Percentiles rank a stretch among this genome's conserved stretches.
phyloP scores from a whole-genome alignment of 2,329 filamentous ascomycete genomes.

The Onygenales sp. region DNA sequence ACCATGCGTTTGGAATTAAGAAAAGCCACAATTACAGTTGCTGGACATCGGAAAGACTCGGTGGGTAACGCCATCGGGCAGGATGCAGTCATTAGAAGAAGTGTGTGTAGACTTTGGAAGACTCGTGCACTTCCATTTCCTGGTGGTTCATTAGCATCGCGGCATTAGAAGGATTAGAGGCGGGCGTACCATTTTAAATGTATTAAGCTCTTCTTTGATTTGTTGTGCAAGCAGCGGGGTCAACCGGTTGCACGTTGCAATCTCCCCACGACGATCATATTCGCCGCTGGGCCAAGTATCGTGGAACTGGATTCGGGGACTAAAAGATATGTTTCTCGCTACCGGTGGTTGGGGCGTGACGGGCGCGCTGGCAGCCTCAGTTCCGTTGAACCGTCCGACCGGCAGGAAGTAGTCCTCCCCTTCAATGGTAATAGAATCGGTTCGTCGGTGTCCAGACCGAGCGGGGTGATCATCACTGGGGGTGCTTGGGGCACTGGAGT shows the following conservation, averaged over 20 bases:
- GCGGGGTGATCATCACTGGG: conserved; percentile 63
- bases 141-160: conserved; percentile 29
- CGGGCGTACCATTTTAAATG: conserved; percentile 86
- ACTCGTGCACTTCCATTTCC: conserved; percentile 99
- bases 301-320: conserved; percentile 85
- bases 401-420: conserved; percentile 87
- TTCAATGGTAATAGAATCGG: conserved; percentile 62
- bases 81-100: conserved; percentile 66
- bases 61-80: not conserved
- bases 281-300: conserved; percentile 95
- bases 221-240: conserved; percentile 96
- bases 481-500: conserved; percentile 78
- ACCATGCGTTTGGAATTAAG: not conserved
- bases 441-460: conserved; percentile 50
- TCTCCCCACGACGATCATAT: conserved; percentile 90
- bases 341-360: conserved; percentile 54
- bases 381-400: conserved; percentile 56
- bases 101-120: conserved; percentile 98
- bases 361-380: conserved; percentile 71
- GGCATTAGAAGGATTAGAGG: conserved; percentile 4
- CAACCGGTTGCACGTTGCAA: conserved; percentile 94
- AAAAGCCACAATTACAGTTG: not conserved
- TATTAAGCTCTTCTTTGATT: conserved; percentile 98
- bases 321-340: conserved; percentile 60
- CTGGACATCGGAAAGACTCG: not conserved